Evolutionary conservation across 495 filamentous ascomycete species (phyloP), one percentile per base, ranked within the genome.

Genomic region (Penicillium angulare): DNA sequence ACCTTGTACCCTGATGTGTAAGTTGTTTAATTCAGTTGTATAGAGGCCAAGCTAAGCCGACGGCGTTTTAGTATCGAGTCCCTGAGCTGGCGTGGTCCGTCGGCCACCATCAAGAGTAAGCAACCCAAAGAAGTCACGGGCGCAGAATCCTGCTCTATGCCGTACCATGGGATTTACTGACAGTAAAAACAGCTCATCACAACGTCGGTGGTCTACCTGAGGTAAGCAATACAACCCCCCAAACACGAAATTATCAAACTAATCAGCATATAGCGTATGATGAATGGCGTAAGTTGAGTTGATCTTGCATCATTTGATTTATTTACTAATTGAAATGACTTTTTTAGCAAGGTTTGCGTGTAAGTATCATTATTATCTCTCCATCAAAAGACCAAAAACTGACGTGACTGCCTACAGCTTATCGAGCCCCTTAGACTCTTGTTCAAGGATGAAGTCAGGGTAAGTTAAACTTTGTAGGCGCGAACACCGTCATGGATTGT

Each of bases 381-480:
- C n/a, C 20, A 44, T 26, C 17, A 35, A 52, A 16, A 15, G 21
- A 24, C 1, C 33, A 17, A 42, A 22, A 1, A 15, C 49, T 56
- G 15, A 56, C 43, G 3, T 74, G 70, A 32, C 79, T 83, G 21
- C 68, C 70, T 79, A 50, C 72, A 87, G 64, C 78, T 87, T 15
- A 86, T 87, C 52, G 89, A 95, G 75, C 90, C 90, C 7, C 80
- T 96, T 3, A 78, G 89, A 9, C 81, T 86, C 52, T 75, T 95
- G 20, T 89, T 88, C 78, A 91, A 89, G 68, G 89, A 95, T 65
- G 90, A 96, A 71, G 73, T 77, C 13, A 78, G 92, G 26, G 54
- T 51, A 51, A 18, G 52, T 22, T 24, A 18, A 32, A 17, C 35
- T 34, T 34, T 8, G 36, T 17, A 7, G 0, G 13, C 2, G 27